Evolutionary conservation across 176 grass and related monocot genomes (phyloP), one percentile per base, ranked within the genome.

Genomic region (Luzula sylvatica): DNA sequence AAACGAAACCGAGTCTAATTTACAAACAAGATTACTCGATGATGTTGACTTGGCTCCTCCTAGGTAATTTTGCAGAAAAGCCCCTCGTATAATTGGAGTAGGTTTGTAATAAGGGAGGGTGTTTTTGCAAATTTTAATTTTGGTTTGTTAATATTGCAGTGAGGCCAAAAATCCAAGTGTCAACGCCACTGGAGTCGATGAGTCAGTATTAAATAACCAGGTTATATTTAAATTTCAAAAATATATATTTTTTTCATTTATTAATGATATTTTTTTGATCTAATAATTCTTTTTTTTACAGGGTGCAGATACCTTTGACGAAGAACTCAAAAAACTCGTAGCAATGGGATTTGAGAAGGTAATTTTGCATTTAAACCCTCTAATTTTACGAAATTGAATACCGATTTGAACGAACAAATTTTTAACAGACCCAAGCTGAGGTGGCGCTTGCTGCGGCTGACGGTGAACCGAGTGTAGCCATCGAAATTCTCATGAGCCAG

Each of bases 321-420:
- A 96, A 79, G 92, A 96, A 50, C 85, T 89, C 30, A 79, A 82
- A 64, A 96, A 86, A 47, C 63, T 96, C 17, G 72, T 89, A 68
- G 71, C 46, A 42, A 89, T 96, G 92, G 92, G 85, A 7, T 96
- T 96, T 74, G 85, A 96, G 63, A 96, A 86, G 92, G 92, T 87
- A 76, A 46, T 68, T 71, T 46, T 62, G 35, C 21, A 47, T 25
- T 47, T 12, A 26, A 44, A 28, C 23, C 20, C 21, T 28, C 32
- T 42, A 5, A 43, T 63, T 47, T 30, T 61, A 61, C 12, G 28
- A 46, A 63, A 22, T 21, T n/a, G 28, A 4, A 26, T 24, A 63
- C 21, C 12, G 18, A 46, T 38, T 23, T 32, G 29, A 4, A n/a
- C n/a, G n/a, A 32, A 32, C 29, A 35, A 60, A 48, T 35, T 48